Base-by-base conservation (phyloP, 2,329 filamentous ascomycete genomes). In the Colletotrichum graminicola region DNA sequence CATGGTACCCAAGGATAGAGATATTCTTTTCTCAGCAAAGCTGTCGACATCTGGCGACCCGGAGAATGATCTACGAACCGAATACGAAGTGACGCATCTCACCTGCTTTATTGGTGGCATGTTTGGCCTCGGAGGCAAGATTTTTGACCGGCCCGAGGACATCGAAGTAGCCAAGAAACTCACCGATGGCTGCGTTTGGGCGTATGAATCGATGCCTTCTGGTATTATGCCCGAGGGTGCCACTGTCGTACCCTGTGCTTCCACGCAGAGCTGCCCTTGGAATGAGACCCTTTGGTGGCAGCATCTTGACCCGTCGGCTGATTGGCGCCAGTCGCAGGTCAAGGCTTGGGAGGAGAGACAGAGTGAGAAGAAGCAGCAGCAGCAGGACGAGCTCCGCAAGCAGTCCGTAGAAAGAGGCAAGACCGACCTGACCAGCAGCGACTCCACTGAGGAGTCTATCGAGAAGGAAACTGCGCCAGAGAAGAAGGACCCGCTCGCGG, bases 21-120 rank as follows among this genome's bases (percentile, higher is more conserved):
- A 95, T 71, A 88, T 96, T n/a, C 85, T 96, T 3, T 90, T 96
- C 72, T 89, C 93, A 0, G 92, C 92, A 32, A 90, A 90, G 75
- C 79, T 89, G n/a, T 83, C 78, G 57, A 85, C 87, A 12, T 79
- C 76, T 1, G 85, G 85, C 18, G 80, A 84, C 3, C 83, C 78
- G 2, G 79, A 82, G 55, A 74, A 76, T 11, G 80, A 85, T 12
- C 77, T 83, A 16, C 73, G 65, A 26, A 85, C 84, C 18, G 80
- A 90, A 57, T 93, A 91, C 76, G 88, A 92, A 73, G 83, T 89
- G 8, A 86, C 87, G 0, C 89, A 92, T 76, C 82, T 92, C 62
- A 90, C 89, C 5, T 93, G 91, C 77, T 93, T 93, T 78, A 82
- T 91, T 47, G 91, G 91, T 43, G 91, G 90, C 75, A 93, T 93